Evolutionary conservation across 495 filamentous ascomycete species (phyloP), one percentile per base, ranked within the genome.

Genomic region (Xylaria telfairii): DNA sequence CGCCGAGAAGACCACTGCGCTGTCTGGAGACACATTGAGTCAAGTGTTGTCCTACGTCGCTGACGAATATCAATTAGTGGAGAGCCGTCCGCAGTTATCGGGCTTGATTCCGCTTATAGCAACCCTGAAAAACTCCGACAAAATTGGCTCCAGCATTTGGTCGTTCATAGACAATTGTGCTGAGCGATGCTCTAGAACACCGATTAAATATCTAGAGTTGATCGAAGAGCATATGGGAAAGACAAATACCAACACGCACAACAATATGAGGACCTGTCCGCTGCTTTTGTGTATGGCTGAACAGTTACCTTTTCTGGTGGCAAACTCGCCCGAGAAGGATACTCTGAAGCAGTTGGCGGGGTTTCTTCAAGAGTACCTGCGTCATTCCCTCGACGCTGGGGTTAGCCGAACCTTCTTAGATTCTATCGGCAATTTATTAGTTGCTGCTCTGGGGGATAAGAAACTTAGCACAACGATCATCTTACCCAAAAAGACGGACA

Each of bases 101-200:
- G 82, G 87, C 39, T 72, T 92, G 17, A 79, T 87, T 64, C 83
- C 85, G 26, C 79, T 93, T 6, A 75, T 92, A 37, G 77, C 83
- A 4, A 82, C 85, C 44, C 76, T 92, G 7, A 77, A 76, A 65
- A 67, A 65, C 15, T 54, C 68, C 21, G 73, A 64, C 56, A 68
- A n/a, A 37, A 42, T 74, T n/a, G 73, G 74, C 65, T 15, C 59
- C 3, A 51, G 57, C 5, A 70, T 89, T 1, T 88, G 89, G 78
- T 70, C 86, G 4, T 97, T 95, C 73, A 76, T 98, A 63, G 94
- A 98, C 70, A 92, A 94, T 60, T 96, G 93, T 77, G 81, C 90
- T 21, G 86, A 86, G 49, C 88, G 93, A 19, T 89, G 90, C 59
- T 88, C 89, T 6, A 90, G 88, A 63, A 88, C 88, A 47, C 90